Base-by-base conservation (phyloP, 2,329 filamentous ascomycete genomes). In the Fusarium begoniae region DNA sequence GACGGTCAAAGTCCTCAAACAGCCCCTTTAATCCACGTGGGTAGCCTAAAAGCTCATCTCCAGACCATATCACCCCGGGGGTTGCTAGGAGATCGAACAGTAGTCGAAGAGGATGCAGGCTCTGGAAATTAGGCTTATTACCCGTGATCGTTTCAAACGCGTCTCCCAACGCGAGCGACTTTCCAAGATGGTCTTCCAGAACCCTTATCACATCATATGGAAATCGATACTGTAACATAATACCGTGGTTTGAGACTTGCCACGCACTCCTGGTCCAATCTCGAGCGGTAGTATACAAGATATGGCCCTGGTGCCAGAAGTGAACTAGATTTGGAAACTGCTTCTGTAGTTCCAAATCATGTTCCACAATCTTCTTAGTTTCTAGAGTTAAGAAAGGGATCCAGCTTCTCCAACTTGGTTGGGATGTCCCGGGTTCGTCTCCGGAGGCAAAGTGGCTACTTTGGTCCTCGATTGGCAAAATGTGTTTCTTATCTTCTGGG, bases 311-410 rank as follows among this genome's bases (percentile, higher is more conserved):
- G 9, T 53, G 4, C 50, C 50, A 53, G 6, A 26, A 37, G 0
- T 37, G 2, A 6, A 24, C 13, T 2, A 53, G 50, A 15, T 14
- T 6, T 17, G n/a, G n/a, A 0, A 53, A 1, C 8, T 53, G 50
- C 0, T 35, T 22, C n/a, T 53, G 50, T 8, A 22, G n/a, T 3
- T 37, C 32, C 0, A 0, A 3, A 2, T 15, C 13, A 8, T 17
- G 3, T 8, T 37, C 32, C 3, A 18, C 0, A 0, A 4, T 6
- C 1, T 12, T 1, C 17, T 13, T 15, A 0, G 50, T 5, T 17
- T 37, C 32, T 0, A 15, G 0, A 1, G 4, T 14, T 15, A 9
- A 3, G 9, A 37, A 37, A 8, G 50, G 32, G 3, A 14, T 8
- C 32, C 50, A 53, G n/a, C 13, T 22, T 20, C 50, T 53, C 32